These are phyloP conservation scores for Lineolata rhizophorae DNA, from an alignment of 495 filamentous ascomycete genomes.

Conservation along the genomic window DNA sequence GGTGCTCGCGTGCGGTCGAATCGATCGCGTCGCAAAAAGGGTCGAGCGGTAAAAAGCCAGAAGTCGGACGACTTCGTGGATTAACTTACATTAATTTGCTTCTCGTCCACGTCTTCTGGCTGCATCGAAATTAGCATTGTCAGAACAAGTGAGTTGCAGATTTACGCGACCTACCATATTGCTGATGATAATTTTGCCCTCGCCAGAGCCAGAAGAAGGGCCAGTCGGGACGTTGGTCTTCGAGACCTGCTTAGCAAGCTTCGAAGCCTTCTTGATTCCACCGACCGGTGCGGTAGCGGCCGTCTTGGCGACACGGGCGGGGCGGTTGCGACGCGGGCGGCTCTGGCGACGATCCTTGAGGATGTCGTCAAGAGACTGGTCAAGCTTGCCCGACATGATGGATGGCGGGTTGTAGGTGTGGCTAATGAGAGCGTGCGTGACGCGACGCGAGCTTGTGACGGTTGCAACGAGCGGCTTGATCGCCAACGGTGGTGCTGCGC, in stretches of 20 bases:
- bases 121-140: slow-evolving; percentile 17
- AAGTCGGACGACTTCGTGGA: too few relatives aligned
- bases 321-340: slow-evolving; percentile 28
- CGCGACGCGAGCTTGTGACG: too few relatives aligned
- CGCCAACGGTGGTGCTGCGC: neutral
- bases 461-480: neutral
- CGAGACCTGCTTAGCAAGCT: slow-evolving; percentile 31
- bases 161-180: slow-evolving; percentile 50
- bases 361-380: slow-evolving; percentile 90
- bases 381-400: slow-evolving; percentile 81
- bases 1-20: too few relatives aligned
- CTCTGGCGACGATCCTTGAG: slow-evolving; percentile 49
- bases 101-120: slow-evolving; percentile 87
- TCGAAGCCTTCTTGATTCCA: slow-evolving; percentile 67
- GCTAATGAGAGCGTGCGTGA: slow-evolving; percentile 2
- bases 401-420: slow-evolving; percentile 11
- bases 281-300: slow-evolving; percentile 46
- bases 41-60: too few relatives aligned
- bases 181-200: slow-evolving; percentile 94
- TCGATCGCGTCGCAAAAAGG: too few relatives aligned
- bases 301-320: slow-evolving; percentile 25
- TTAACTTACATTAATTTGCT: slow-evolving; percentile 99
- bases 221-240: slow-evolving; percentile 43
- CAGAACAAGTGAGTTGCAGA: neutral
- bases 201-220: slow-evolving; percentile 32